Base-by-base conservation (phyloP, 257 asterid genomes). In the Rehmannia glutinosa region DNA sequence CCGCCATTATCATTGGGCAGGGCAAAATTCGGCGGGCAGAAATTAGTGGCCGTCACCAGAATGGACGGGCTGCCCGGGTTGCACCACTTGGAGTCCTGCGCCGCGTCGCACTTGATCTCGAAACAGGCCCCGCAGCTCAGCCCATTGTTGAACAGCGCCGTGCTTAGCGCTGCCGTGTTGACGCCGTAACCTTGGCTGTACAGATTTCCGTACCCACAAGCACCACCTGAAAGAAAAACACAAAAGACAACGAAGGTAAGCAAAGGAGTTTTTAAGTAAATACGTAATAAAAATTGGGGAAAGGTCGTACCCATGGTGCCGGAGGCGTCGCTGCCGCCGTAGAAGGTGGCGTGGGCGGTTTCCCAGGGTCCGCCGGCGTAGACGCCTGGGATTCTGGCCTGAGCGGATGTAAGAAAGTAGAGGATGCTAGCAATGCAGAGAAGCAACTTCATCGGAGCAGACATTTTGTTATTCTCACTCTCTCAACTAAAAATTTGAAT, bases 251-350 rank as follows among this genome's bases (percentile, higher is more conserved):
- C n/a, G n/a, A n/a, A n/a, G n/a, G n/a, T n/a, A n/a, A n/a, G n/a
- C n/a, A n/a, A n/a, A n/a, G n/a, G n/a, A n/a, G n/a, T n/a, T n/a
- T n/a, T n/a, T n/a, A n/a, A n/a, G n/a, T n/a, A n/a, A n/a, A n/a
- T n/a, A n/a, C n/a, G n/a, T n/a, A n/a, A n/a, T n/a, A n/a, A n/a
- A n/a, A n/a, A n/a, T n/a, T n/a, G n/a, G n/a, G n/a, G n/a, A n/a
- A n/a, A 21, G 12, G 3, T 19, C 68, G 6, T 76, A 86, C 92
- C 96, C 97, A 91, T 91, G 3, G 96, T 91, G 9, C 96, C 96
- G 27, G 97, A 89, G 65, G 94, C 97, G 11, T 88, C 97, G 17
- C 84, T 79, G 16, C 90, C 96, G n/a, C 97, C 96, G 51, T 91
- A 91, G 81, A 91, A 91, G 3, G 97, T 91, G 35, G 97, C 95